A percentile compares a stretch with the other conserved stretches of the same genome.
These are phyloP conservation scores for Brassica hybrid DNA, from an alignment of 441 rosid species.

Conservation along the genomic window DNA sequence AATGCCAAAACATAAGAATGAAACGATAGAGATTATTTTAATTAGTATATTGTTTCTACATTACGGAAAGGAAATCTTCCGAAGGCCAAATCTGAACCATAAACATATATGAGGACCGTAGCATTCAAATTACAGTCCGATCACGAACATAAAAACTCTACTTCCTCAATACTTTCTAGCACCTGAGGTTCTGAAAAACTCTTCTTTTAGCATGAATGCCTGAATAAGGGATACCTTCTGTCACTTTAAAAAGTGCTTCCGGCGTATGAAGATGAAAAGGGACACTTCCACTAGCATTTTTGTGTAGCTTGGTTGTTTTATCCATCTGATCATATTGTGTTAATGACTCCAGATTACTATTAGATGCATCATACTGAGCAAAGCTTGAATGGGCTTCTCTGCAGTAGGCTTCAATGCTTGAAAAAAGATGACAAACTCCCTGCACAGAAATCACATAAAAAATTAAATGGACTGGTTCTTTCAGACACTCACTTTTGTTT, in stretches of 20 bases:
- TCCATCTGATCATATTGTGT: constrained; percentile 88
- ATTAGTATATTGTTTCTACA: neutral
- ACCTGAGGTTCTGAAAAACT: constrained; percentile 21
- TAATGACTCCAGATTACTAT: constrained; percentile 55
- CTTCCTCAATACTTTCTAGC: constrained; percentile 3
- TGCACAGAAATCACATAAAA: constrained; percentile 44
- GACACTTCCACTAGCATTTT: constrained; percentile 58
- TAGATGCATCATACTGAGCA: constrained; percentile 58
- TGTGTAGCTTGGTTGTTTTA: constrained; percentile 66
- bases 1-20: neutral
- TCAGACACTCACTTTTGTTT: constrained; percentile 21
- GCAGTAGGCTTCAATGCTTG: constrained; percentile 69
- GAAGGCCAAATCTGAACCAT: neutral
- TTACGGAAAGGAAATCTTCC: constrained; percentile 5
- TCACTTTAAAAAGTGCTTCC: constrained; percentile 57
- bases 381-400: constrained; percentile 67
- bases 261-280: constrained; percentile 90
- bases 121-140: constrained; percentile 1
- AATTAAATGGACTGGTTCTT: constrained; percentile 8
- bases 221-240: constrained; percentile 68
- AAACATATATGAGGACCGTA: neutral
- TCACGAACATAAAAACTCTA: constrained; percentile 14
- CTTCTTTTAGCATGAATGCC: neutral
- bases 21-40: neutral
- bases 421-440: constrained; percentile 90